Evolutionary conservation across 2,329 filamentous ascomycete genomes (phyloP), one percentile per base, ranked within the genome.

Genomic region (Exophiala spinifera): DNA sequence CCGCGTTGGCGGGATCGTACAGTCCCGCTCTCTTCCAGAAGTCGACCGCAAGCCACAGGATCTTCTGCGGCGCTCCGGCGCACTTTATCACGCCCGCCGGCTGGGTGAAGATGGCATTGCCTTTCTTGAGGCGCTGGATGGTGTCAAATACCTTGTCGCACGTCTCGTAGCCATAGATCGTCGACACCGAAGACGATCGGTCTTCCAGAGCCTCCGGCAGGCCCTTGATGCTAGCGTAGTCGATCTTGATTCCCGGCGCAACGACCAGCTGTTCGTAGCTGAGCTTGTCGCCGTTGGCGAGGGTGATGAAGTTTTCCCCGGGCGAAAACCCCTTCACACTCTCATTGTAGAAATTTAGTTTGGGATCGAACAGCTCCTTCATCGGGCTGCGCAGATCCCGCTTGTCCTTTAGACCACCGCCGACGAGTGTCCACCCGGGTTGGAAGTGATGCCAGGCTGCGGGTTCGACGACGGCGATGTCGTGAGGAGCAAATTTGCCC

Each of bases 371-470:
- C 46, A 87, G 65, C 45, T 70, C 70, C 3, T 71, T 63, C 36
- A 86, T 65, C 1, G 78, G 78, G 52, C 71, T 69, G 44, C 77
- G 76, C 52, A 87, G 69, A 20, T 84, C 77, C 59, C 84, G 73
- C 65, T 83, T 84, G 44, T 73, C 77, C 69, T 86, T 86, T 36
- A 87, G 74, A 3, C 84, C 84, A 36, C 81, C 83, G 40, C 84
- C 84, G 1, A 87, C 84, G 1, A 87, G 74, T 1, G 85, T 87
- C 84, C 84, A 87, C 50, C 84, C 84, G 1, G 84, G 83, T 67
- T 87, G 84, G 66, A 86, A 87, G 70, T 87, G 76, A 65, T 87
- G 84, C 75, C 77, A 84, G 60, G 71, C 66, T 1, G 84, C 76
- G 0, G 84, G 84, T 59, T 87, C 84, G 40, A 87, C 70, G 21